These are phyloP conservation scores for Solanum sitiens DNA, from an alignment of 257 asterid genomes.

Conservation along the genomic window DNA sequence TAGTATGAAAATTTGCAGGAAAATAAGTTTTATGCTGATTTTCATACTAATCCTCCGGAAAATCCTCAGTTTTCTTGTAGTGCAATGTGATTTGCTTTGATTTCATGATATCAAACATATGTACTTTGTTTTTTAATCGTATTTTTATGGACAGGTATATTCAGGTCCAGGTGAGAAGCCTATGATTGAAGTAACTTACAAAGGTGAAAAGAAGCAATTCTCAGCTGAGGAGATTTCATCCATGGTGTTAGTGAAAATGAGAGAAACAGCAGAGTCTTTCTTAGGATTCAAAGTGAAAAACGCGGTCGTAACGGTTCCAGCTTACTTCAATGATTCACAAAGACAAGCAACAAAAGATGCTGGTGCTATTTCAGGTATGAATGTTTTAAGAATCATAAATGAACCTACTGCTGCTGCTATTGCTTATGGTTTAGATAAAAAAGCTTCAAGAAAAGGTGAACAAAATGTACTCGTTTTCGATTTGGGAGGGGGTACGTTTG, in stretches of 20 bases:
- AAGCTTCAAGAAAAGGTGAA: slow-evolving; percentile 26
- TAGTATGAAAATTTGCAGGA: too few species aligned
- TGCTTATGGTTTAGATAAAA: slow-evolving; percentile 50
- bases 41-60: too few species aligned
- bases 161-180: slow-evolving; percentile 46
- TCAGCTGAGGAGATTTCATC: slow-evolving; percentile 48
- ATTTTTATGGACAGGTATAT: not conserved
- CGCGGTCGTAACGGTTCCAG: slow-evolving; percentile 47
- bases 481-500: slow-evolving; percentile 56
- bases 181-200: slow-evolving; percentile 28
- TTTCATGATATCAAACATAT: not conserved
- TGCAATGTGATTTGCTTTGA: too few species aligned
- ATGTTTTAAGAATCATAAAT: slow-evolving; percentile 43
- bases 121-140: not conserved
- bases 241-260: slow-evolving; percentile 40
- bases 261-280: slow-evolving; percentile 37
- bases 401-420: slow-evolving; percentile 62
- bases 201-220: slow-evolving; percentile 38
- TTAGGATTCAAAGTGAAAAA: slow-evolving; percentile 29
- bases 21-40: too few species aligned
- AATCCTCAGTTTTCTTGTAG: too few species aligned
- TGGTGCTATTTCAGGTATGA: slow-evolving; percentile 36
- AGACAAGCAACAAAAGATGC: slow-evolving; percentile 58
- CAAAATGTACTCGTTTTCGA: slow-evolving; percentile 36
- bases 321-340: slow-evolving; percentile 53